phyloP scores from a whole-genome alignment of 345 rosid genomes.

The Linum trigynum region DNA sequence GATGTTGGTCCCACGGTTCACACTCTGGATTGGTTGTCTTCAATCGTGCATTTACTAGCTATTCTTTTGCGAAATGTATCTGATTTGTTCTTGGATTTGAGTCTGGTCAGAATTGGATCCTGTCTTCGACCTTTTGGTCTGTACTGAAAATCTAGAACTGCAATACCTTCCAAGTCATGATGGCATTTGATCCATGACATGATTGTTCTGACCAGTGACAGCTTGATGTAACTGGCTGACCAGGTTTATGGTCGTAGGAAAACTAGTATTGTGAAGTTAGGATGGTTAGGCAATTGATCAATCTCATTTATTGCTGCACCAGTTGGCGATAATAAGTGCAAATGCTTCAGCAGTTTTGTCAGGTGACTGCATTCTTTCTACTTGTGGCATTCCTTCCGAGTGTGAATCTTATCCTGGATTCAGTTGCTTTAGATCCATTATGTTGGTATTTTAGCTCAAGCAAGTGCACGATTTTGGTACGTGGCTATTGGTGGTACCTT shows the following conservation, averaged over 20 bases:
- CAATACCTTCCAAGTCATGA: neutral
- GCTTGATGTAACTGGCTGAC: neutral
- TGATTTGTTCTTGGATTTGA: neutral
- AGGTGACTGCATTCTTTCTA: neutral
- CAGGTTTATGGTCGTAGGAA: neutral
- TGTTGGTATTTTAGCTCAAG: neutral
- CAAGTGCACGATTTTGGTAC: neutral
- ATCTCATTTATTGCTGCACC: neutral
- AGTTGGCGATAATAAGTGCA: neutral
- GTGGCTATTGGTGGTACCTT: neutral
- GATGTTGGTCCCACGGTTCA: too few species aligned
- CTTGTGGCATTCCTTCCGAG: too few species aligned
- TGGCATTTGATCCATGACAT: neutral
- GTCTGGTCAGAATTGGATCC: neutral
- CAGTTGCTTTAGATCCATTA: neutral
- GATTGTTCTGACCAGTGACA: neutral
- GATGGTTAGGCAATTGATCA: neutral
- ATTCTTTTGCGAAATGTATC: too few species aligned
- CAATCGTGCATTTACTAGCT: too few species aligned
- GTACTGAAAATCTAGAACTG: too few species aligned
- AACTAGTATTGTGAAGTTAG: neutral
- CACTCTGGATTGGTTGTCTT: too few species aligned
- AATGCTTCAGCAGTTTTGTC: neutral
- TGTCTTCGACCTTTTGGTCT: neutral
- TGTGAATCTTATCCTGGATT: neutral